phyloP scores from a whole-genome alignment of 2,329 filamentous ascomycete genomes.

The Penicillium paneum region DNA sequence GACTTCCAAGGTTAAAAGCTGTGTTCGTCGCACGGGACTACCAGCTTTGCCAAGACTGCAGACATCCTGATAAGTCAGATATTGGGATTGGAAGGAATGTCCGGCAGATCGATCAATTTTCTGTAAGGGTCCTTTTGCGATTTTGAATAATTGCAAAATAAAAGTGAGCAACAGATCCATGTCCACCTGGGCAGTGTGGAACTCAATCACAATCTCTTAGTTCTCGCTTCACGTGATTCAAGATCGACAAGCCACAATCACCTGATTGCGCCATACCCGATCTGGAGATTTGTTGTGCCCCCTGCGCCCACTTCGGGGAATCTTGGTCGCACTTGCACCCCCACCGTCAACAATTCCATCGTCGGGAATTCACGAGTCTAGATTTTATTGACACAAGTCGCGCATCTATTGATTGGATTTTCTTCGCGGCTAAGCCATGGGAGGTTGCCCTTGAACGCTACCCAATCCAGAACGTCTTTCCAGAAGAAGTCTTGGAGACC shows the following conservation, averaged over 20 bases:
- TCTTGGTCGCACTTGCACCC: constrained; percentile 23
- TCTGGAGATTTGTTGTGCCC: constrained; percentile 42
- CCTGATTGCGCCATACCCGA: constrained; percentile 30
- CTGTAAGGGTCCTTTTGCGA: background rate
- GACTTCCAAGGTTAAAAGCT: background rate
- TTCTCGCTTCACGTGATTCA: constrained; percentile 8
- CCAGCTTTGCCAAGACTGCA: constrained; percentile 12
- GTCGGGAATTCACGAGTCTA: constrained; percentile 9
- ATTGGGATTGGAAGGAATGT: background rate
- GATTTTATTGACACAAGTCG: background rate
- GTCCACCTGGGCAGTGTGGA: background rate
- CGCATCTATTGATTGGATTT: background rate
- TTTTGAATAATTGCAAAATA: background rate
- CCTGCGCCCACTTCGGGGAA: constrained; percentile 20
- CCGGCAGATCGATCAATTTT: background rate
- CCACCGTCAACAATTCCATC: constrained; percentile 27
- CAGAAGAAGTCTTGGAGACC: background rate
- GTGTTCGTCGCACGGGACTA: constrained; percentile 24
- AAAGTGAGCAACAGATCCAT: background rate
- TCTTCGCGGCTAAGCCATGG: background rate
- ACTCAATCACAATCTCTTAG: background rate
- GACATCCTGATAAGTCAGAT: constrained; percentile 1
- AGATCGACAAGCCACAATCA: constrained; percentile 27
- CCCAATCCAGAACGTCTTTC: background rate
- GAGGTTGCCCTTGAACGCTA: constrained; percentile 9